These are phyloP conservation scores for Metschnikowia lachancei DNA, from an alignment of 805 yeast genomes.

Conservation along the genomic window DNA sequence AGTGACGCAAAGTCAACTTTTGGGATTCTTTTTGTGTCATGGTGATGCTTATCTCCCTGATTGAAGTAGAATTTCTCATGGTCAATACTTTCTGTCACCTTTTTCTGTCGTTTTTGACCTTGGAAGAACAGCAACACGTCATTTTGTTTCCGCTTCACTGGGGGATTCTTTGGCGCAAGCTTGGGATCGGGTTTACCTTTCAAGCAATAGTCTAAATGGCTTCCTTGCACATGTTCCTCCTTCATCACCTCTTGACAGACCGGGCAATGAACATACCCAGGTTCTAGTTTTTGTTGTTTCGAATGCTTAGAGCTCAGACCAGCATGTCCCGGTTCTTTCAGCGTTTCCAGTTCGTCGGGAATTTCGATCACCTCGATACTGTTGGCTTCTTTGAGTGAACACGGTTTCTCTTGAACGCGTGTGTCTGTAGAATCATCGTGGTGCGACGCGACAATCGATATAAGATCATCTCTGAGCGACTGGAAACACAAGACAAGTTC, in stretches of 20 bases:
- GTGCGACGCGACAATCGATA: slow-evolving; percentile 7
- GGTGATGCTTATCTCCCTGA: slow-evolving; percentile 26
- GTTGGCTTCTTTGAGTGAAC: neutral
- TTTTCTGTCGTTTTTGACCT: slow-evolving; percentile 11
- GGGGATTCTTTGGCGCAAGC: slow-evolving; percentile 2
- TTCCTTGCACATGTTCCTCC: slow-evolving; percentile 50
- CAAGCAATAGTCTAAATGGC: slow-evolving; percentile 64
- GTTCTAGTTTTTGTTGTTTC: neutral
- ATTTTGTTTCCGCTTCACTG: slow-evolving; percentile 13
- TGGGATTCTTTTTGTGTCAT: slow-evolving; percentile 46
- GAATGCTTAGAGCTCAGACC: neutral
- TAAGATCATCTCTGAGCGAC: slow-evolving; percentile 17
- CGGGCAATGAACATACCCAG: slow-evolving; percentile 57
- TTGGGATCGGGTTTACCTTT: slow-evolving; percentile 25
- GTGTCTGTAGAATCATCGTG: neutral
- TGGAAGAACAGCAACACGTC: slow-evolving; percentile 36
- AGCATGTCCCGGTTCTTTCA: neutral
- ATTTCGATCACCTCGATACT: slow-evolving; percentile 12
- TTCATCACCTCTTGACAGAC: slow-evolving; percentile 58
- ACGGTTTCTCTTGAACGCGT: neutral
- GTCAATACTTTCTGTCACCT: slow-evolving; percentile 14
- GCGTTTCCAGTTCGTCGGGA: slow-evolving; percentile 8
- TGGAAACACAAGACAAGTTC: slow-evolving; percentile 59
- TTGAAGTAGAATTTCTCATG: slow-evolving; percentile 33
- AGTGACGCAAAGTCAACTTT: slow-evolving; percentile 64